These are phyloP conservation scores for Termitomyces heimii DNA, from an alignment of 768 basidiomycete species.

Conservation along the genomic window DNA sequence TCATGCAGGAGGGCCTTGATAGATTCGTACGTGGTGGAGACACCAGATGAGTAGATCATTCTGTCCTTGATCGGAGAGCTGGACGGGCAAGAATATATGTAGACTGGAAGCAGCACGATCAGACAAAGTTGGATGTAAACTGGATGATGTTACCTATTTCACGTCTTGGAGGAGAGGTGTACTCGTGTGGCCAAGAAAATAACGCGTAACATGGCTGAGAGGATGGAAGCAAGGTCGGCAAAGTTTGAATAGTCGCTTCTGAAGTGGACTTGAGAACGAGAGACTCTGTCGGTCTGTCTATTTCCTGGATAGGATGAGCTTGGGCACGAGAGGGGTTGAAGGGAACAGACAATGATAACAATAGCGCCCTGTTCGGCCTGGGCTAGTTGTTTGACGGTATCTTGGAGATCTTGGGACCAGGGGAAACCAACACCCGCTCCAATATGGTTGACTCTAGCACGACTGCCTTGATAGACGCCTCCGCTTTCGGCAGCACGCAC, in stretches of 20 bases:
- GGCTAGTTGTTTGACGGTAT: constrained; percentile 57
- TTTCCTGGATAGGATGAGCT: constrained; percentile 36
- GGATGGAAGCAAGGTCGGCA: constrained; percentile 45
- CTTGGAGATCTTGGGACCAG: constrained; percentile 63
- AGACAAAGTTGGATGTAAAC: constrained; percentile 21
- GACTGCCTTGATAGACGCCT: constrained; percentile 52
- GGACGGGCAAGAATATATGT: constrained; percentile 90
- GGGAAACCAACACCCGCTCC: constrained; percentile 56
- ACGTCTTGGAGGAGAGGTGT: constrained; percentile 34
- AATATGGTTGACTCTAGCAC: constrained; percentile 47
- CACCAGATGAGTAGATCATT: constrained; percentile 84
- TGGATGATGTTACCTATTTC: constrained; percentile 46
- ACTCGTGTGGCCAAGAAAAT: constrained; percentile 55
- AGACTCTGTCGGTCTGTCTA: constrained; percentile 61
- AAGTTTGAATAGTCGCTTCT: constrained; percentile 33
- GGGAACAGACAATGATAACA: constrained; percentile 50
- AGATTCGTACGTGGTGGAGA: constrained; percentile 46
- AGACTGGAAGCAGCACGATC: constrained; percentile 39
- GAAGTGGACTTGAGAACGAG: constrained; percentile 38
- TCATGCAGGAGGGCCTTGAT: constrained; percentile 47
- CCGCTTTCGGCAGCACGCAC: constrained; percentile 67
- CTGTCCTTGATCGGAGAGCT: constrained; percentile 75
- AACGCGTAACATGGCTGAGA: constrained; percentile 65
- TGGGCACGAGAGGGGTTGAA: neutral
- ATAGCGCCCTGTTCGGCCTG: constrained; percentile 43